phyloP scores from a whole-genome alignment of 2,329 filamentous ascomycete genomes.

The Botryotinia globosa region DNA sequence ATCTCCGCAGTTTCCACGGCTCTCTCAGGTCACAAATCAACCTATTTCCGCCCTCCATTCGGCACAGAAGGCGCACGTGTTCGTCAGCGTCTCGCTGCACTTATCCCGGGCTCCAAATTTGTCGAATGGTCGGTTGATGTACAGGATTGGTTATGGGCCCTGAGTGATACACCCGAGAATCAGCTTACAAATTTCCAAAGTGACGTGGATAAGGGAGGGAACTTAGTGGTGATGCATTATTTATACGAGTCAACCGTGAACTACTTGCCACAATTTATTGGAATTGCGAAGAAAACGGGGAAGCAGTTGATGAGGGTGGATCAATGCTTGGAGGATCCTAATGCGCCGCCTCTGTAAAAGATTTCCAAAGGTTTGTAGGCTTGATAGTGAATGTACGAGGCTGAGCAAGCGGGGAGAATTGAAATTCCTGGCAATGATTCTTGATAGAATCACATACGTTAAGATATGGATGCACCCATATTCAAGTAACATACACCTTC shows the following conservation, averaged over 20 bases:
- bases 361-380: too few relatives aligned
- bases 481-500: too few relatives aligned
- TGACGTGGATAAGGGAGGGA: conserved; percentile 60
- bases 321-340: conserved; percentile 62
- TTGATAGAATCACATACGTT: too few relatives aligned
- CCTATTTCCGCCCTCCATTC: conserved; percentile 68
- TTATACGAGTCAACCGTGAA: conserved; percentile 61
- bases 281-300: conserved; percentile 59
- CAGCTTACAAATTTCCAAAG: conserved; percentile 64
- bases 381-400: too few relatives aligned
- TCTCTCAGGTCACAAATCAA: conserved; percentile 41
- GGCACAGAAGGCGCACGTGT: conserved; percentile 66
- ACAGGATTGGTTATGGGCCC: conserved; percentile 68
- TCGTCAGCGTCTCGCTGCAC: conserved; percentile 57
- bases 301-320: conserved; percentile 65
- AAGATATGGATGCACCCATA: too few relatives aligned
- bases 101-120: conserved; percentile 53
- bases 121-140: conserved; percentile 69
- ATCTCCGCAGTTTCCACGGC: conserved; percentile 46
- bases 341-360: conserved; percentile 47
- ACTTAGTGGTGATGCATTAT: conserved; percentile 68
- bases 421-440: too few relatives aligned
- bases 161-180: conserved; percentile 59
- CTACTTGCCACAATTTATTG: conserved; percentile 64
- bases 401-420: too few relatives aligned